These are phyloP conservation scores for Viola odorata DNA, from an alignment of 345 rosid genomes.

Conservation along the genomic window DNA sequence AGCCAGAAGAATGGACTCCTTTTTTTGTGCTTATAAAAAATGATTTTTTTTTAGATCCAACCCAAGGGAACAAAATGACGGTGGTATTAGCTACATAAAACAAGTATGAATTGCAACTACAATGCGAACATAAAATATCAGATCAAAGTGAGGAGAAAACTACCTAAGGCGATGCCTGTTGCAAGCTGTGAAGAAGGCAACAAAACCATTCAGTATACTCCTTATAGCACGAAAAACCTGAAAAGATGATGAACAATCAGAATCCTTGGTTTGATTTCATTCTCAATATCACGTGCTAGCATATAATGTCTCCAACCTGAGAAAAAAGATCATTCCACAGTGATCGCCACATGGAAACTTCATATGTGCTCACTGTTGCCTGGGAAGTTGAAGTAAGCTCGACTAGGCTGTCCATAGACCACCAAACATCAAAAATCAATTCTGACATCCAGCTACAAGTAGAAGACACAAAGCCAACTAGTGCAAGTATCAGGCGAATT, in stretches of 20 bases:
- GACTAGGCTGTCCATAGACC: constrained; percentile 43
- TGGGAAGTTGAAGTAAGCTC: constrained; percentile 59
- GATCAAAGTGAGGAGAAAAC: constrained; percentile 2
- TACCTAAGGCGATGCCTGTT: constrained; percentile 99
- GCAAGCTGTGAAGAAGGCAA: constrained; percentile 84
- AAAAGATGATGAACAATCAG: constrained; percentile 19
- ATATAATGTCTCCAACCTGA: constrained; percentile 41
- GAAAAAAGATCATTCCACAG: constrained; percentile 98
- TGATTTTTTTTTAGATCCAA: background rate
- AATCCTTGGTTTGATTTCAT: constrained; percentile 1
- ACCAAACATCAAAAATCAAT: constrained; percentile 48
- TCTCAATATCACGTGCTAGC: background rate
- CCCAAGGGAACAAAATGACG: background rate
- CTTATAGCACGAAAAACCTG: constrained; percentile 91
- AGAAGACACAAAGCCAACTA: constrained; percentile 40
- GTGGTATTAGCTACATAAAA: background rate
- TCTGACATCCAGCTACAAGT: constrained; percentile 39
- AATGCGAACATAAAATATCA: background rate
- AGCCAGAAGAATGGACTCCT: background rate
- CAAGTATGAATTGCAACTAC: background rate
- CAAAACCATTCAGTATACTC: constrained; percentile 83
- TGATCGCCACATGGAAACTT: constrained; percentile 82
- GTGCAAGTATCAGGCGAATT: constrained; percentile 48
- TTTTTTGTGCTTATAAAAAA: background rate
- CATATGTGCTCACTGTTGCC: constrained; percentile 47